Evolutionary conservation across 768 basidiomycete genomes (phyloP), one percentile per base, ranked within the genome.

Genomic region (Phaeotremella fagi): DNA sequence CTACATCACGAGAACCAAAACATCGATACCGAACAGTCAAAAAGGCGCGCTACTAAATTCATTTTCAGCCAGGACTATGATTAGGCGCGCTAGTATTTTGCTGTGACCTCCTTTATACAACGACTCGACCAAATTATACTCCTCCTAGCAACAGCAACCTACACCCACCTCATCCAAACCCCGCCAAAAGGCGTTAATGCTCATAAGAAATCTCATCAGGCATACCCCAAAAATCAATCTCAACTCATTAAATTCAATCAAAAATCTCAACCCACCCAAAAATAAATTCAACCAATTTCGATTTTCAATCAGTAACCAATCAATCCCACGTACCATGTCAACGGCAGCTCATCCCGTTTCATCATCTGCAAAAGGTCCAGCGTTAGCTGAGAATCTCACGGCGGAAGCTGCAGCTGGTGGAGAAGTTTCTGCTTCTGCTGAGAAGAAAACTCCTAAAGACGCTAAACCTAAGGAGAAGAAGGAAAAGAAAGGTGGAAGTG

Each of bases 311-410:
- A n/a, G 7, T 20, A 41, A 41, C 20, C 38, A 41, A 41, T 12
- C 18, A 41, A 20, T 11, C 38, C 22, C n/a, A n/a, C 54, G 51
- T 38, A 59, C 31, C 15, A 65, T 67, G 63, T 70, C 68, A 6
- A 49, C 70, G n/a, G 71, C 73, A 12, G 57, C 63, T 22, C 75
- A 75, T 59, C 75, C 74, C 43, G 59, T 72, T 15, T 48, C 60
- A 18, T 74, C 75, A 16, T 66, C 69, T 6, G 47, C 62, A 9
- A 43, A 70, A 24, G 66, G 71, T 11, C 64, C 66, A 22, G 53
- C 57, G 26, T 55, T 61, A 2, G 59, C 69, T 0, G 61, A 61
- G 4, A 59, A 48, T n/a, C 50, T 57, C 24, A 48, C 56, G 26
- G 48, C 53, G 7, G 59, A 25, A 24, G 43, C 35, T 22, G 33